Evolutionary conservation across 2,329 filamentous ascomycete species (phyloP), one percentile per base, ranked within the genome.

Genomic region (Aspergillus tamarii): DNA sequence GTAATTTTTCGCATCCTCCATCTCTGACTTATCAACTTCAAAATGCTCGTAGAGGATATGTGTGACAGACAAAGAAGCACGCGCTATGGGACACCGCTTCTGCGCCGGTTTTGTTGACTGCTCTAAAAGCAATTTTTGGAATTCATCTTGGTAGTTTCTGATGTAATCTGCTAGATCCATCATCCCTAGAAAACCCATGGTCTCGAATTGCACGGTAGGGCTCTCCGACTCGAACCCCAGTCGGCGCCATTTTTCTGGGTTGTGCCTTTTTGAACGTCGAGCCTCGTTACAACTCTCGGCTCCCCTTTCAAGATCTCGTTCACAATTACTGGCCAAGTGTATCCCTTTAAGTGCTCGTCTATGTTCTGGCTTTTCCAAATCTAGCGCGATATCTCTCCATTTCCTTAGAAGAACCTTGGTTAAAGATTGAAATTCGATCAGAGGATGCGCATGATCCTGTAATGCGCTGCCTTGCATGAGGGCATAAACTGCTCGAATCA

Each of bases 151-250:
- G 74, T 97, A 90, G 75, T 93, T 96, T 73, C 91, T 88, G 56
- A 97, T 93, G 76, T 93, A 99, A 77, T 98, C 94, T 2, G 93
- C 92, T 72, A 99, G 80, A 76, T 99, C 95, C 94, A 99, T 98
- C 87, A 99, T 92, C 32, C 95, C 95, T 60, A 99, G 80, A 75
- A 94, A 98, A 0, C 95, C 95, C 32, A 91, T 91, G 45, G 87
- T 83, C 23, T 93, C 89, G 74, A 99, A 98, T 70, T 99, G 95
- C 71, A 86, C 85, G 0, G 89, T 89, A 4, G 95, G 95, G 69
- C 87, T 94, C 78, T 99, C 95, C 0, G 91, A 90, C 77, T 95
- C 91, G 72, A 99, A 99, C 3, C 95, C 95, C 48, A 99, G 78
- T 60, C 94, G 86, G 71, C 93, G 87, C 95, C 95, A 99, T 76